These are phyloP conservation scores for Mycena alexandri DNA, from an alignment of 768 basidiomycete species.

Conservation along the genomic window DNA sequence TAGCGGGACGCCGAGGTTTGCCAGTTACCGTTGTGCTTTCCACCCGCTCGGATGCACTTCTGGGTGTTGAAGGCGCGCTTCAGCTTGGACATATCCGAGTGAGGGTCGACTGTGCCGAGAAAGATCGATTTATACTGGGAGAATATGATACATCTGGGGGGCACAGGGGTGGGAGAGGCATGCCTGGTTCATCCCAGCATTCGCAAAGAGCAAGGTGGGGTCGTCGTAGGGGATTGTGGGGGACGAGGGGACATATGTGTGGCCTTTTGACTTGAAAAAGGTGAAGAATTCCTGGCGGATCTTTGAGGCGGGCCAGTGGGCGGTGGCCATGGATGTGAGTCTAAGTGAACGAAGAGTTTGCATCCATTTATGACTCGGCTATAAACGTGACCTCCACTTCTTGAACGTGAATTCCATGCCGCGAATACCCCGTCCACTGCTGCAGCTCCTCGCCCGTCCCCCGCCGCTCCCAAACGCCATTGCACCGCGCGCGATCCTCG, in stretches of 20 bases:
- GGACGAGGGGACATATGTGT: slow-evolving; percentile 92
- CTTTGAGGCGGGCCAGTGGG: slow-evolving; percentile 82
- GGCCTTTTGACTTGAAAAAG: slow-evolving; percentile 83
- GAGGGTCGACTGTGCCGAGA: slow-evolving; percentile 96
- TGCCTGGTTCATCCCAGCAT: slow-evolving; percentile 98
- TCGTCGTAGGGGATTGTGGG: slow-evolving; percentile 97
- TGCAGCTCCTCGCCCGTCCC: slow-evolving; percentile 51
- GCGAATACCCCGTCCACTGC: slow-evolving; percentile 55
- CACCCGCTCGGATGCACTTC: slow-evolving; percentile 98
- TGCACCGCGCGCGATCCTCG: slow-evolving; percentile 19
- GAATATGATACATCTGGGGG: slow-evolving; percentile 25
- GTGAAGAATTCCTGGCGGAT: slow-evolving; percentile 93
- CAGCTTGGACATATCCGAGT: slow-evolving; percentile 90
- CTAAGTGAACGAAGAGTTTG: slow-evolving; percentile 38
- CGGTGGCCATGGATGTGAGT: slow-evolving; percentile 52
- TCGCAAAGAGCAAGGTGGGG: slow-evolving; percentile 96
- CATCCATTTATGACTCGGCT: slow-evolving; percentile 24
- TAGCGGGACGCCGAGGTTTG: background rate
- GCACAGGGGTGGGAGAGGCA: slow-evolving; percentile 29
- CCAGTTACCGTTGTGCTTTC: slow-evolving; percentile 92
- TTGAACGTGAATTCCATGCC: slow-evolving; percentile 50
- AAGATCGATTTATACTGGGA: slow-evolving; percentile 95
- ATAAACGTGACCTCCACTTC: slow-evolving; percentile 21
- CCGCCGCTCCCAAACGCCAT: slow-evolving; percentile 46
- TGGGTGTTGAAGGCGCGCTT: slow-evolving; percentile 96